Conservation (phyloP, 2,329 filamentous ascomycete species). For the Fusarium robinianum region DNA sequence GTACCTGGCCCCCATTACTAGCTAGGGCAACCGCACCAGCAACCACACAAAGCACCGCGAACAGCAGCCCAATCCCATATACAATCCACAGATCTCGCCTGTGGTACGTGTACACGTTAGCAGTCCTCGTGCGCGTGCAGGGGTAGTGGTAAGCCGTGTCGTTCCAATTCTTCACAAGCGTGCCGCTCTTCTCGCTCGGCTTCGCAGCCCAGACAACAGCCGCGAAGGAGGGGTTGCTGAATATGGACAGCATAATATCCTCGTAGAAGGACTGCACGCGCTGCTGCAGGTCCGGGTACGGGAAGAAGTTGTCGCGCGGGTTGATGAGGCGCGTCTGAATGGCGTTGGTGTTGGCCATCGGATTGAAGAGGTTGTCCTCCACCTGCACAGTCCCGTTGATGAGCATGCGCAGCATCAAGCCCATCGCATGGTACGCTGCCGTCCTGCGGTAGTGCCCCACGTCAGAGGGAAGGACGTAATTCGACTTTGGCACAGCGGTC, state of each 20-base stretch:
- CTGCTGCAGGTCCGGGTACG: not conserved
- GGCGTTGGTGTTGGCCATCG: no score
- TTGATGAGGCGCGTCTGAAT: not conserved
- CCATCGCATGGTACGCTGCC: conserved; percentile 6
- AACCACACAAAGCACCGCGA: not conserved
- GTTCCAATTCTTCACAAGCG: no score
- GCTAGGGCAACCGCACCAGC: not conserved
- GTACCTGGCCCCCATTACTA: not conserved
- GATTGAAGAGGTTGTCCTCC: no score
- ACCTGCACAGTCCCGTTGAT: not conserved
- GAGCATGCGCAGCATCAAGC: rapidly evolving
- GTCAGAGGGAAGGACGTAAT: not conserved
- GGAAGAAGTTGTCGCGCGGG: not conserved
- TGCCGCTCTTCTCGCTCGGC: not conserved
- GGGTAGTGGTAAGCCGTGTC: not conserved
- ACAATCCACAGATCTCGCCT: not conserved
- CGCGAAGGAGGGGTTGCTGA: not conserved
- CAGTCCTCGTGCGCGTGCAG: not conserved
- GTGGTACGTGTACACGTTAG: not conserved
- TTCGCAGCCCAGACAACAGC: not conserved
- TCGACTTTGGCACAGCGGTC: not conserved
- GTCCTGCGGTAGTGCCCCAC: rapidly evolving
- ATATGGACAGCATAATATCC: not conserved
- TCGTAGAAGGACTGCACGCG: not conserved
- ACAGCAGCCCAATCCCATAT: conserved; percentile 1